Conservation (phyloP, 768 basidiomycete species). For the Podaxis rugospora region DNA sequence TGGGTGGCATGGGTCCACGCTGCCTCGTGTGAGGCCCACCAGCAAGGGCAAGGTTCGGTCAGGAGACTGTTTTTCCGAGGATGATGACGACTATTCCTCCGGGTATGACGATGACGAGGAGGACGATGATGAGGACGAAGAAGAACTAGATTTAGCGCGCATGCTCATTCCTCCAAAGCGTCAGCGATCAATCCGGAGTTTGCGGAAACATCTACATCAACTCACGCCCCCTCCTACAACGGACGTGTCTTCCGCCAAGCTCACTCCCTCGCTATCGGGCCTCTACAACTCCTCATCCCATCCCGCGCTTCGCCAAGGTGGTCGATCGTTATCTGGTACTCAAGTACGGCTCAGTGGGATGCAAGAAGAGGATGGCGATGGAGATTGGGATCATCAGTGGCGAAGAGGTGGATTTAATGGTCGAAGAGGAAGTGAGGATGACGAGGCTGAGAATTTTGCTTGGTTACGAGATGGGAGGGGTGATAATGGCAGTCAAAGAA, state of each 20-base stretch:
- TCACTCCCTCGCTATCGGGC: not conserved
- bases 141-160: constrained; percentile 60
- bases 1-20: constrained; percentile 34
- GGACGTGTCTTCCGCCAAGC: not conserved
- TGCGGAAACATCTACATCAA: constrained; percentile 52
- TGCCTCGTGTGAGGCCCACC: not conserved
- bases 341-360: not conserved
- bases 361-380: constrained; percentile 18
- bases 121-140: constrained; percentile 42
- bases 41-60: not conserved
- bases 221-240: not conserved
- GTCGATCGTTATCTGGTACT: not conserved
- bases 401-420: constrained; percentile 23
- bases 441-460: constrained; percentile 22
- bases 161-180: constrained; percentile 68
- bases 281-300: not conserved
- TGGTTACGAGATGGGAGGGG: constrained; percentile 13
- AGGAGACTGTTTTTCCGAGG: not conserved
- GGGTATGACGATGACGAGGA: constrained; percentile 30
- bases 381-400: constrained; percentile 23
- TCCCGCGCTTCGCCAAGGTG: not conserved
- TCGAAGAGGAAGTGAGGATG: constrained; percentile 24
- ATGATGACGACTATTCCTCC: not conserved
- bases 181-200: constrained; percentile 69
- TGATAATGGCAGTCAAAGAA: not conserved